A percentile compares a stretch with the other conserved stretches of the same genome.
Evolutionary conservation across 1,139 yeast genomes (phyloP).

Genomic region (Magnusiomyces suaveolens): DNA sequence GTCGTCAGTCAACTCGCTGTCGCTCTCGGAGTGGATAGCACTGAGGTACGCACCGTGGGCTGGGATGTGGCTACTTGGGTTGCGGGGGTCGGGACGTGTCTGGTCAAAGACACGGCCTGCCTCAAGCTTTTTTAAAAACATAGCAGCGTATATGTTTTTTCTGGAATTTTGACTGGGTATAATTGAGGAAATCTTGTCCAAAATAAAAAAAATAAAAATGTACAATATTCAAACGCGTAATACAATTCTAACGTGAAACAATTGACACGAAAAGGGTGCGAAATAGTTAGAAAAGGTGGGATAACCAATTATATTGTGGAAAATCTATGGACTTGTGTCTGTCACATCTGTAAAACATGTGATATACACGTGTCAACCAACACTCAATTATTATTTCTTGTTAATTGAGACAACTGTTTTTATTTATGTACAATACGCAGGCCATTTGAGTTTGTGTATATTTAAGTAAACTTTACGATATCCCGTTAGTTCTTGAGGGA

Average conservation of each 20-base stretch:
- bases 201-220: neutral
- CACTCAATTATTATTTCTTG: too few species aligned
- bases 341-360: too few species aligned
- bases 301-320: neutral
- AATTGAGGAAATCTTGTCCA: neutral
- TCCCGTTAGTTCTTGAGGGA: neutral
- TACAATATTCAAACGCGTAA: neutral
- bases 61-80: too few species aligned
- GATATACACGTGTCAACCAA: too few species aligned
- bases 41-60: too few species aligned
- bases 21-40: too few species aligned
- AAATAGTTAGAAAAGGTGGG: neutral
- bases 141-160: too few species aligned
- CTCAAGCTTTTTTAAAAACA: too few species aligned
- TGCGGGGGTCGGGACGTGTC: too few species aligned
- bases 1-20: too few species aligned
- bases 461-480: neutral
- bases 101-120: too few species aligned
- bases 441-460: neutral
- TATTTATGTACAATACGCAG: neutral
- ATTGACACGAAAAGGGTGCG: neutral
- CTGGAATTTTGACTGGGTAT: neutral
- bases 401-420: too few species aligned
- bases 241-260: neutral
- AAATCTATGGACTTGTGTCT: neutral